Base-by-base conservation (phyloP, 108 stramenopile genomes). In the Nitzschia sp. region DNA sequence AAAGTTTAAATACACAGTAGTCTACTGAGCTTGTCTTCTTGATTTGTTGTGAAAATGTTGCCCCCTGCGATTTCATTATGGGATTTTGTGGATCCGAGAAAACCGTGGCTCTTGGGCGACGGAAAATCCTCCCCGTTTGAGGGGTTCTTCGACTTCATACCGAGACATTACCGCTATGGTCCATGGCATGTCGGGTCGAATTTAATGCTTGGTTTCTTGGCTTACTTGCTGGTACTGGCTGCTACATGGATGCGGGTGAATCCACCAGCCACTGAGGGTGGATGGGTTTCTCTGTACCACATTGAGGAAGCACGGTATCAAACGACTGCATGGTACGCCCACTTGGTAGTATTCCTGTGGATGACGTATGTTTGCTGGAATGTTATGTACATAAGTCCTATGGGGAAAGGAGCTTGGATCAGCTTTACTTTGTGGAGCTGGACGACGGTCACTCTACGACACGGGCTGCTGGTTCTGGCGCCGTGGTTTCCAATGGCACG, bases 141-240 rank as follows among this genome's bases (percentile, higher is more conserved):
- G n/a, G 87, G 87, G 21, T 86, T 77, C 74, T 90, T 92, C 65
- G 77, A 89, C 48, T 91, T 84, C 82, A 71, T 92, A 23, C 94
- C 94, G 28, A 36, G 64, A 0, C 46, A 75, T 35, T 80, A 88
- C 41, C 69, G 90, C 8, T 72, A 86, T 9, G 94, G 94, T 1
- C 79, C 83, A 34, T 95, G 89, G 89, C 58, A 26, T 17, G 8
- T 68, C 34, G 38, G 31, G 27, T 36, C 66, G n/a, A 27, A 31
- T 57, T 27, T 58, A 19, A 32, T 36, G 25, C 41, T 79, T 15
- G 45, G 31, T 46, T 61, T 50, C 17, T 15, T 68, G n/a, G 30
- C 54, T 1, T 68, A 47, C 23, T 41, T 71, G 13, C 23, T 65
- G 5, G 52, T 57, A 15, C 13, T 63, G 31, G 44, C 25, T 32